Percentiles rank a stretch among this genome's conserved stretches.
These are phyloP conservation scores for Leucoagaricus sp. DNA, from an alignment of 1,284 basidiomycete genomes.

Conservation along the genomic window DNA sequence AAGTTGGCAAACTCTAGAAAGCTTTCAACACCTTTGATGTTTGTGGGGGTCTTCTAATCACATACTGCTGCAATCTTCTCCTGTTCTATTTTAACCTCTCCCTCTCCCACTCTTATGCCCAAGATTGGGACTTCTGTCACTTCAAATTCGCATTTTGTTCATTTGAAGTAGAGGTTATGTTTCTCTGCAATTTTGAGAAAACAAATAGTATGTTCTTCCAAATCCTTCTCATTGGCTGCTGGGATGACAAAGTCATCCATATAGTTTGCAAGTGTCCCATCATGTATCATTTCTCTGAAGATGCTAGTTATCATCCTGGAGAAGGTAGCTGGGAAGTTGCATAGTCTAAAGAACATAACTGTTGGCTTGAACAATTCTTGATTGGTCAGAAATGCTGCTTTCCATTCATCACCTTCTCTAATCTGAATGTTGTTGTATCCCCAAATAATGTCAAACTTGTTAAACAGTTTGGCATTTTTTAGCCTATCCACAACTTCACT, in stretches of 20 bases:
- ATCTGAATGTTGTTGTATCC: not conserved
- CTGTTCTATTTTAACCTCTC: constrained; percentile 19
- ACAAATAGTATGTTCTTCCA: not conserved
- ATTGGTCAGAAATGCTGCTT: constrained; percentile 10
- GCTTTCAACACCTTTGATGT: constrained; percentile 19
- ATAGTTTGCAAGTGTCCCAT: constrained; percentile 7
- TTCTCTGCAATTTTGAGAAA: not conserved
- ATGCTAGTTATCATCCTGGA: constrained; percentile 13
- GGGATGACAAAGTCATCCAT: constrained; percentile 11
- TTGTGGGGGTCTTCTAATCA: constrained; percentile 12
- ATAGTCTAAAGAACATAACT: constrained; percentile 19
- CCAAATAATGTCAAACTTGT: too few relatives aligned
- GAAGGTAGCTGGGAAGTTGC: constrained; percentile 17
- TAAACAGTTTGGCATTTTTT: too few relatives aligned
- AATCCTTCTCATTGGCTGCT: not conserved
- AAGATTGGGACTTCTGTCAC: constrained; percentile 7
- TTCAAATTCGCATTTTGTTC: constrained; percentile 13
- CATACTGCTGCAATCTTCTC: constrained; percentile 21
- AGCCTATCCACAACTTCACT: too few relatives aligned
- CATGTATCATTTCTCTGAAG: constrained; percentile 6
- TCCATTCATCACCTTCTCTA: constrained; percentile 12
- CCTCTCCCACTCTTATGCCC: constrained; percentile 6
- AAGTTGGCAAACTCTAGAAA: not conserved
- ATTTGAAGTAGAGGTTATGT: not conserved
- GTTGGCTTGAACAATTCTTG: constrained; percentile 8